Conservation (phyloP, 805 yeast genomes). For the Saccharomycopsis capsularis region DNA sequence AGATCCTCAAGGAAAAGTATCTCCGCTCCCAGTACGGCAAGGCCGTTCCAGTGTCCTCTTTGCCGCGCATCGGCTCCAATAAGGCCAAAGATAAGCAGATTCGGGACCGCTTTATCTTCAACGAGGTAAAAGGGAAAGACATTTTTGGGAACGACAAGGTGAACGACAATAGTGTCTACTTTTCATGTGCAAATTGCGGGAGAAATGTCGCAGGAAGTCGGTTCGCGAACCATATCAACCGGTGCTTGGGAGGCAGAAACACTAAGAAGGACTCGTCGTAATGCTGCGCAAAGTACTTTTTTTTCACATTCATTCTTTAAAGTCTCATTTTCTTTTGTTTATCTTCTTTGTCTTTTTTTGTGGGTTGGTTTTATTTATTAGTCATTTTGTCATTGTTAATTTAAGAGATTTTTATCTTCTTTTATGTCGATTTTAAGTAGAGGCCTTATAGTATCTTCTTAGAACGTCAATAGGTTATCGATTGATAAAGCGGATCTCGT, state of each 20-base stretch:
- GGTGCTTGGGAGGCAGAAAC: slow-evolving; percentile 71
- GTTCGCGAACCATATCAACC: slow-evolving; percentile 87
- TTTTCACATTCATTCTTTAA: too few species aligned
- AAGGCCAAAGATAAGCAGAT: slow-evolving; percentile 16
- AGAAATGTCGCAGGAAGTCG: slow-evolving; percentile 86
- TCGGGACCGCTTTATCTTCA: slow-evolving; percentile 10
- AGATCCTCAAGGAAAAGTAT: slow-evolving; percentile 28
- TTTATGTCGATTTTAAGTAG: too few species aligned
- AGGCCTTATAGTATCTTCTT: too few species aligned
- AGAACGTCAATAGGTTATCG: too few species aligned
- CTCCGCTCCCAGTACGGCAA: slow-evolving; percentile 30
- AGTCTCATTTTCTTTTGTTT: too few species aligned
- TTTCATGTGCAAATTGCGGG: slow-evolving; percentile 73
- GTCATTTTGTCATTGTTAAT: too few species aligned
- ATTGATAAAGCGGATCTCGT: too few species aligned
- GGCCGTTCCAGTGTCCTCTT: slow-evolving; percentile 22
- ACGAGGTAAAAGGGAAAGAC: slow-evolving; percentile 28
- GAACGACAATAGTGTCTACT: slow-evolving; percentile 52
- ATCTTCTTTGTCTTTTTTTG: too few species aligned
- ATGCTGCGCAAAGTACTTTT: too few species aligned
- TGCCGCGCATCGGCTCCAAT: slow-evolving; percentile 7
- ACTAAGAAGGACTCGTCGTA: slow-evolving; percentile 18
- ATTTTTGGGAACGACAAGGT: slow-evolving; percentile 45
- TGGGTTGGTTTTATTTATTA: too few species aligned
- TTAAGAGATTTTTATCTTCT: too few species aligned